A percentile compares a stretch with the other conserved stretches of the same genome.
Conservation (phyloP, 1,139 yeast species). For the Suzukiozyma palmioleophila region DNA sequence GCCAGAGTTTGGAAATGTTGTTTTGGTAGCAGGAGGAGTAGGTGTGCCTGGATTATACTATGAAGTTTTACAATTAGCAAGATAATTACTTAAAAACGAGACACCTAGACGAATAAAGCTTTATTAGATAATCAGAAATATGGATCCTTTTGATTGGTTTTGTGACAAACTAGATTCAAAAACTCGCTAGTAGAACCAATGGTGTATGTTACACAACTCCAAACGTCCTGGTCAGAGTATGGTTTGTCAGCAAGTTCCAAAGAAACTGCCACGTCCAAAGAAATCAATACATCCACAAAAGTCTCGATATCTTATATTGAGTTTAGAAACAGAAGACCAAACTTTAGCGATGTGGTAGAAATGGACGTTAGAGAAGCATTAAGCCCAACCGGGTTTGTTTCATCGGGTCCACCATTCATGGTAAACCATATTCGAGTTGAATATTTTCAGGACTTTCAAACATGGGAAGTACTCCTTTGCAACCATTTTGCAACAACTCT, state of each 20-base stretch:
- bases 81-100: conserved; percentile 4
- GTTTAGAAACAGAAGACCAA: conserved; percentile 39
- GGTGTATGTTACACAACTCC: conserved; percentile 25
- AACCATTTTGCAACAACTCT: neutral
- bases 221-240: neutral
- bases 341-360: conserved; percentile 22
- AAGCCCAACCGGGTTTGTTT: conserved; percentile 34
- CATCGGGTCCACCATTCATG: conserved; percentile 36
- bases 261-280: neutral
- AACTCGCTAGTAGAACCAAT: conserved; percentile 30
- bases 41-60: conserved; percentile 31
- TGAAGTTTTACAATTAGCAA: conserved; percentile 23
- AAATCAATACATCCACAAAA: neutral
- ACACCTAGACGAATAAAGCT: conserved; percentile 26
- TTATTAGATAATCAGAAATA: conserved; percentile 47
- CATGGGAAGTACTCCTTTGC: conserved; percentile 8
- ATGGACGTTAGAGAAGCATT: conserved; percentile 26
- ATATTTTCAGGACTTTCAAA: conserved; percentile 17
- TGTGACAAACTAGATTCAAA: conserved; percentile 23
- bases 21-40: conserved; percentile 26
- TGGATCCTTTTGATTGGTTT: conserved; percentile 29
- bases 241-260: neutral
- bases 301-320: conserved; percentile 23
- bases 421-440: conserved; percentile 34
- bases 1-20: conserved; percentile 18